Base-by-base conservation (phyloP, 108 stramenopile species). In the Nannochloropsis granulata region DNA sequence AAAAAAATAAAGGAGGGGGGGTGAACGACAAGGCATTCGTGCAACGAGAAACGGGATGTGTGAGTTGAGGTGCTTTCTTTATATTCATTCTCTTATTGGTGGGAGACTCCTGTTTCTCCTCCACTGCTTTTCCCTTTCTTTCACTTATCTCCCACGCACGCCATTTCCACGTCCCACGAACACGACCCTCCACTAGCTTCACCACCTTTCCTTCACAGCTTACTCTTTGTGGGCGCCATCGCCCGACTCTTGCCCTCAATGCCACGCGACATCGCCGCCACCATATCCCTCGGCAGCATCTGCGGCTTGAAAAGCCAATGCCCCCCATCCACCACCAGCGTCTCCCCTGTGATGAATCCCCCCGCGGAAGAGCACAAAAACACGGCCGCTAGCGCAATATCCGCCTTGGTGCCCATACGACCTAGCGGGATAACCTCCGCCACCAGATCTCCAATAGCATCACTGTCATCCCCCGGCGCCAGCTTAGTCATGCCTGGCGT, bases 401-500 rank as follows among this genome's bases (percentile, higher is more conserved):
- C 88, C 24, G 79, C 46, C 23, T 84, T 88, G 23, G 88, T 81
- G n/a, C 88, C 88, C 82, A 88, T 85, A 43, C 88, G 88, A 13
- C 88, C 88, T 13, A 88, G 79, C 44, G 88, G 88, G n/a, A 88
- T 82, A 81, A 81, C 24, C 44, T 45, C 46, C 79, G 13, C 13
- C 45, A 43, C 82, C 44, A n/a, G 81, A 23, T 26, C 45, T 24
- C 14, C 44, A n/a, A 12, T n/a, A 9, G n/a, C 80, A 21, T 44
- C 84, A 25, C 45, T 26, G 19, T 82, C 85, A 23, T 94, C 82
- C 23, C 92, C 93, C 34, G 95, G 94, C 3, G 94, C 93, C 42
- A 97, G 86, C 89, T 96, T 97, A 24, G 95, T 93, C 83, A 95
- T 97, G 25, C 96, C 96, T 13, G 95, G 95, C 14, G 95, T 97